Conservation (phyloP, 306 rosid genomes). For the Quercus rubra region DNA sequence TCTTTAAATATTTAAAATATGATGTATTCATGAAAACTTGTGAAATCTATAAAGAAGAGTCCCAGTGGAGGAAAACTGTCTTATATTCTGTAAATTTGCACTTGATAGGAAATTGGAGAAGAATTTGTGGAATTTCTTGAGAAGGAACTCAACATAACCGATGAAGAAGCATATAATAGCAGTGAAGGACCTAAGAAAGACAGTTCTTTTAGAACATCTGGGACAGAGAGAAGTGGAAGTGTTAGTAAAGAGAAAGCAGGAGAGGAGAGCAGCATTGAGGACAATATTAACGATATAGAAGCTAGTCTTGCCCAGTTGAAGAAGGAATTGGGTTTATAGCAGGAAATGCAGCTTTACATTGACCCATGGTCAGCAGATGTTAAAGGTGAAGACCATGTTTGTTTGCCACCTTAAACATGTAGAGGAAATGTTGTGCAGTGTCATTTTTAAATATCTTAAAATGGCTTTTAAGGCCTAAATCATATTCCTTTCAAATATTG, state of each 20-base stretch:
- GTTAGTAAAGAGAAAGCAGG: conserved; percentile 31
- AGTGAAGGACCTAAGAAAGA: conserved; percentile 32
- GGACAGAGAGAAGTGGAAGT: conserved; percentile 27
- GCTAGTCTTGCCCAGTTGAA: conserved; percentile 86
- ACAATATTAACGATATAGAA: conserved; percentile 82
- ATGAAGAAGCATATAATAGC: conserved; percentile 28
- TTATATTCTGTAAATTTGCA: conserved; percentile 14
- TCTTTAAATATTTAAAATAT: neutral
- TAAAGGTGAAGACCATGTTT: neutral
- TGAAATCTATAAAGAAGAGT: neutral
- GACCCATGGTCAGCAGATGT: neutral
- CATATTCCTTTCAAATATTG: neutral
- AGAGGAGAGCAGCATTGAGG: conserved; percentile 59
- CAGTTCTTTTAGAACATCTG: conserved; percentile 33
- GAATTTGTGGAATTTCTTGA: conserved; percentile 93
- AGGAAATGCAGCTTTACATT: neutral
- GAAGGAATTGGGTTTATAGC: conserved; percentile 82
- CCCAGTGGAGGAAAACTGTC: neutral
- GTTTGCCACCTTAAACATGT: neutral
- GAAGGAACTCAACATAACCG: conserved; percentile 84
- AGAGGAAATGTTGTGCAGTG: neutral
- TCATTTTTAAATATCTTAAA: neutral
- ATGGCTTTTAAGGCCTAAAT: neutral
- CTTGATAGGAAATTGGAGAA: conserved; percentile 92
- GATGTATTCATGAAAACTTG: neutral